Evolutionary conservation across 2,329 filamentous ascomycete species (phyloP), one percentile per base, ranked within the genome.

Genomic region (Alternaria sp.): DNA sequence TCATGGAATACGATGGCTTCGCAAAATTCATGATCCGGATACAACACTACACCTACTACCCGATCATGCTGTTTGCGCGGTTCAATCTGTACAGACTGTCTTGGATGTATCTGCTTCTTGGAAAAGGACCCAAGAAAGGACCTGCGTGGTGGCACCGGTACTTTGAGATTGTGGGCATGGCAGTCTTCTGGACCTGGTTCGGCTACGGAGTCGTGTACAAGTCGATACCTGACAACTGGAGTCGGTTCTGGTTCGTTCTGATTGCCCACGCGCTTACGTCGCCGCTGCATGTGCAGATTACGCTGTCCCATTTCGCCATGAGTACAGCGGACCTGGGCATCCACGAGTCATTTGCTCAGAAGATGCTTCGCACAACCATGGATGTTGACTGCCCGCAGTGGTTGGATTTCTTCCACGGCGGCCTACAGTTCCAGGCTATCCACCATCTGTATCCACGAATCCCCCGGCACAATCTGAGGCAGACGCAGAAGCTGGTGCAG

Each of bases 231-330:
- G 84, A 80, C 51, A 85, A 81, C 79, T 80, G 80, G 57, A 80
- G 80, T 23, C 86, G 88, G 24, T 79, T 90, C 57, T 73, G 78
- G 49, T 91, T 88, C 65, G 82, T 90, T 2, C 76, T 90, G 39
- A 79, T 90, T 53, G 86, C 84, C 28, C 88, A 91, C 74, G 82
- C 87, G 46, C 76, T 88, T 70, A 88, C 88, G 29, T 86, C 88
- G 81, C 87, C 88, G 0, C 81, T 91, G 23, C 89, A 91, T 71
- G 82, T 90, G 2, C 89, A 91, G 67, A 90, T 91, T 73, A 90
- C 88, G 0, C 83, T 91, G 8, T 88, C 85, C 1, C 89, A 91
- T 77, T 91, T 88, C 81, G 88, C 86, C 59, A 91, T 90, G 88
- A 86, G 85, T 24, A 89, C 86, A 2, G 78, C 85, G 0, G 86